These are phyloP conservation scores for Metarhizium brunneum DNA, from an alignment of 2,329 filamentous ascomycete species.

Conservation along the genomic window DNA sequence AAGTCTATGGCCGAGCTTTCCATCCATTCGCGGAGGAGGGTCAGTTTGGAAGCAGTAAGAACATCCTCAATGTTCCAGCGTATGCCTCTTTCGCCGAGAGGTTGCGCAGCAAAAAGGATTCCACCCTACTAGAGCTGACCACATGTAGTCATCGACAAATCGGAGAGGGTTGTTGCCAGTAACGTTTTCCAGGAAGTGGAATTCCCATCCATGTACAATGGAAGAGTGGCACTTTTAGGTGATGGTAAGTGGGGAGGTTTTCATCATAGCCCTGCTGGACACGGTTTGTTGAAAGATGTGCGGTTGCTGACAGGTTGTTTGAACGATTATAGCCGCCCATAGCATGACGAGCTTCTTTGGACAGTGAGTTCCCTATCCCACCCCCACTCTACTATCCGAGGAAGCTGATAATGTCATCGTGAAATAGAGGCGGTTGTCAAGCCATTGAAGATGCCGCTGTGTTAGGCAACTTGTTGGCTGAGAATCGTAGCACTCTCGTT, in stretches of 20 bases:
- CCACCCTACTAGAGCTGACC: not conserved
- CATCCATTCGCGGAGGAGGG: slow-evolving; percentile 11
- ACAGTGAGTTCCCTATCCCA: slow-evolving; percentile 4
- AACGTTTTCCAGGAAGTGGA: slow-evolving; percentile 13
- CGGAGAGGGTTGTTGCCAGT: slow-evolving; percentile 11
- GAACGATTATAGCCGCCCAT: slow-evolving; percentile 9
- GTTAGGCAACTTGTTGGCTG: slow-evolving; percentile 8
- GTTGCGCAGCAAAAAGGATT: not conserved
- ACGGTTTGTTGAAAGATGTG: not conserved
- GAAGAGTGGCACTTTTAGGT: slow-evolving; percentile 11
- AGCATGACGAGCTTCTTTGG: slow-evolving; percentile 13
- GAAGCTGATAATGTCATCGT: not conserved
- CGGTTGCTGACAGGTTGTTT: not conserved
- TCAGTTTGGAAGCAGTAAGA: slow-evolving; percentile 8
- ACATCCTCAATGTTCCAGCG: not conserved
- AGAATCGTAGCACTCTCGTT: slow-evolving; percentile 4
- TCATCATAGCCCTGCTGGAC: not conserved
- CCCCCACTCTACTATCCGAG: not conserved
- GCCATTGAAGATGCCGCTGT: slow-evolving; percentile 11
- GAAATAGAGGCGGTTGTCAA: slow-evolving; percentile 8
- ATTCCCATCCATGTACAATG: slow-evolving; percentile 11
- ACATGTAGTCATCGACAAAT: slow-evolving; percentile 9
- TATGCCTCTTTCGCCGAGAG: too few relatives aligned
- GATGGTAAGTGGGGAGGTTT: slow-evolving; percentile 7
- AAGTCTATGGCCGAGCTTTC: slow-evolving; percentile 10